Evolutionary conservation across 1,284 basidiomycete species (phyloP).

Genomic region (Moesziomyces parantarcticus): DNA sequence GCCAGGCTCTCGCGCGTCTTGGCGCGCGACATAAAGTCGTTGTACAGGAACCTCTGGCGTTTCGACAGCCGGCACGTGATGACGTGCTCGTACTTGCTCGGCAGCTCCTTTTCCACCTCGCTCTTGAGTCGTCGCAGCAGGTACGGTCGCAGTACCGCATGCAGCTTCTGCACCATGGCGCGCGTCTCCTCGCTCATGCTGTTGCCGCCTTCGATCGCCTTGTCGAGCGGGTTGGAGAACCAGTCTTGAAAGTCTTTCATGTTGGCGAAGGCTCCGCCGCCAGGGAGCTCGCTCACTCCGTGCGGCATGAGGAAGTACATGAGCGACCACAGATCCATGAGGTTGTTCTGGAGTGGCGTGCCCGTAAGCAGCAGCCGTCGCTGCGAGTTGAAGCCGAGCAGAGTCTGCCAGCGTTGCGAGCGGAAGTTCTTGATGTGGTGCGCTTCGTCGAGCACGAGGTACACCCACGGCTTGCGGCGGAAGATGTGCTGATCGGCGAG

Average conservation of each 20-base stretch:
- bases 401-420: slow-evolving; percentile 92
- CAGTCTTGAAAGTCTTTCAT: slow-evolving; percentile 94
- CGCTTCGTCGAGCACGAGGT: slow-evolving; percentile 95
- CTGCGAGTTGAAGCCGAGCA: slow-evolving; percentile 92
- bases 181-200: slow-evolving; percentile 83
- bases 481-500: slow-evolving; percentile 93
- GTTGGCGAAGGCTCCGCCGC: slow-evolving; percentile 83
- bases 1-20: slow-evolving; percentile 86
- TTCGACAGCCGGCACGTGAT: slow-evolving; percentile 92
- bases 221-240: slow-evolving; percentile 89
- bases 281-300: slow-evolving; percentile 66
- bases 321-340: slow-evolving; percentile 94
- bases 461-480: slow-evolving; percentile 94
- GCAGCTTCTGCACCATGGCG: slow-evolving; percentile 87
- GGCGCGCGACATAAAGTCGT: slow-evolving; percentile 95
- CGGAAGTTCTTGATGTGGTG: slow-evolving; percentile 99
- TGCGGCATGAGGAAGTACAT: slow-evolving; percentile 95
- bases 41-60: slow-evolving; percentile 94
- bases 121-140: slow-evolving; percentile 92
- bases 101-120: slow-evolving; percentile 95
- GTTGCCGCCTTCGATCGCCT: slow-evolving; percentile 88
- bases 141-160: slow-evolving; percentile 91
- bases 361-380: slow-evolving; percentile 88
- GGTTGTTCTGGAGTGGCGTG: slow-evolving; percentile 93
- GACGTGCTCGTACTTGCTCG: slow-evolving; percentile 93